These are phyloP conservation scores for Lithospermum erythrorhizon DNA, from an alignment of 257 asterid genomes.

Conservation along the genomic window DNA sequence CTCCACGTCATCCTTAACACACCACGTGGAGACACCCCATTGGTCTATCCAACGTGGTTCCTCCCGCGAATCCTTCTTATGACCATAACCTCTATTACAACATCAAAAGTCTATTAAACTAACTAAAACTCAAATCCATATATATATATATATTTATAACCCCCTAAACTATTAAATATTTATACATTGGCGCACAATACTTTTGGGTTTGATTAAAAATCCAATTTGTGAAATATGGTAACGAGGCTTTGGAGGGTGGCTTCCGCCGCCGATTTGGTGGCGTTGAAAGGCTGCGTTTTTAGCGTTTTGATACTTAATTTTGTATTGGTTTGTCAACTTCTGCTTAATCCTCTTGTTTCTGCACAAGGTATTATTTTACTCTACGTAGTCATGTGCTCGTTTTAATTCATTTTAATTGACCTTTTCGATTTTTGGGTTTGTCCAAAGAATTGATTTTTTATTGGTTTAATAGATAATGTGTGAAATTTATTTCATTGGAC, in stretches of 20 bases:
- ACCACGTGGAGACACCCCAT: slow-evolving; percentile 36
- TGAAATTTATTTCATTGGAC: too few relatives aligned
- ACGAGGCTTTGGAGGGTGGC: slow-evolving; percentile 38
- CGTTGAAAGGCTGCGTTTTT: slow-evolving; percentile 47
- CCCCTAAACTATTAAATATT: too few relatives aligned
- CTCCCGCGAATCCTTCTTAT: slow-evolving; percentile 14
- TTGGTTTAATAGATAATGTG: too few relatives aligned
- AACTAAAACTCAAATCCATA: background rate
- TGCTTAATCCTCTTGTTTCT: slow-evolving; percentile 73
- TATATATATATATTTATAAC: background rate
- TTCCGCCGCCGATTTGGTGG: slow-evolving; percentile 29
- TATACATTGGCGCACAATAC: too few relatives aligned
- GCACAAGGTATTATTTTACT: slow-evolving; percentile 36
- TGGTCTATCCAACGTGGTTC: slow-evolving; percentile 41
- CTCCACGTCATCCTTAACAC: background rate
- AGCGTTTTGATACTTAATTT: slow-evolving; percentile 47
- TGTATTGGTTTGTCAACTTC: slow-evolving; percentile 61
- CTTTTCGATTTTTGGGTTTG: too few relatives aligned
- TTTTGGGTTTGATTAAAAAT: too few relatives aligned
- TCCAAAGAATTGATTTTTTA: too few relatives aligned
- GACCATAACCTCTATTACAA: background rate
- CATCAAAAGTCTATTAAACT: too few relatives aligned
- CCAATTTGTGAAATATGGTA: slow-evolving; percentile 1
- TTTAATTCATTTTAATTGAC: too few relatives aligned
- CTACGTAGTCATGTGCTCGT: background rate